A percentile compares a stretch with the other conserved stretches of the same genome.
Conservation (phyloP, 192 early-diverging fungal species). For the Haplosporangium gracile region DNA sequence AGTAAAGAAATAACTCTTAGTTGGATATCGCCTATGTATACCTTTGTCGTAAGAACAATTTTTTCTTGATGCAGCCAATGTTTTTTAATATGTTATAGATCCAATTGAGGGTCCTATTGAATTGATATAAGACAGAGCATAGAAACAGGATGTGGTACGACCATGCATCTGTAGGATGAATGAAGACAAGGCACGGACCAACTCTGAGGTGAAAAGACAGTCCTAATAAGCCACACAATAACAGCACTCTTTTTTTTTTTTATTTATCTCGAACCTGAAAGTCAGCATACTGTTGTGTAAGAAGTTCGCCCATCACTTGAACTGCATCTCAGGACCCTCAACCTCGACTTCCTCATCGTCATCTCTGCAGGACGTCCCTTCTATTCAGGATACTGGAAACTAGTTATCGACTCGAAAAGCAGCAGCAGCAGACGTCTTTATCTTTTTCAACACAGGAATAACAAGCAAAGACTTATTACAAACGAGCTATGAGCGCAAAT, state of each 20-base stretch:
- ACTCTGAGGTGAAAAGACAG: not conserved
- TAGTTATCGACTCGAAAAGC: not conserved
- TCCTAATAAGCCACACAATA: constrained; percentile 16
- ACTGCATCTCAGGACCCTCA: not conserved
- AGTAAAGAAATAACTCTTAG: not conserved
- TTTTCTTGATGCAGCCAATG: too few relatives aligned
- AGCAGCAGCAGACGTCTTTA: not conserved
- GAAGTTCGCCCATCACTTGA: not conserved
- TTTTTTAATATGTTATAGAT: too few relatives aligned
- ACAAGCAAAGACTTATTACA: not conserved
- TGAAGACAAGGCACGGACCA: too few relatives aligned
- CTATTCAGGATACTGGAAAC: not conserved
- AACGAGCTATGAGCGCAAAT: constrained; percentile 20
- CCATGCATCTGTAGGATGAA: too few relatives aligned
- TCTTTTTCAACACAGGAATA: not conserved
- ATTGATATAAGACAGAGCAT: too few relatives aligned
- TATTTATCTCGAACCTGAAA: too few relatives aligned
- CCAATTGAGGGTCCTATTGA: too few relatives aligned
- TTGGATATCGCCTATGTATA: not conserved
- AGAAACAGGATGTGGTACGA: too few relatives aligned
- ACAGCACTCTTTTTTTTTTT: constrained; percentile 11
- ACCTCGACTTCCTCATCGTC: not conserved
- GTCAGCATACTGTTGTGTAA: too few relatives aligned
- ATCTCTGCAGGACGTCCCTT: not conserved
- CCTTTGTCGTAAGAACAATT: not conserved